Evolutionary conservation across 1,139 yeast genomes (phyloP).

Genomic region (Saccharomycopsis hybrid): DNA sequence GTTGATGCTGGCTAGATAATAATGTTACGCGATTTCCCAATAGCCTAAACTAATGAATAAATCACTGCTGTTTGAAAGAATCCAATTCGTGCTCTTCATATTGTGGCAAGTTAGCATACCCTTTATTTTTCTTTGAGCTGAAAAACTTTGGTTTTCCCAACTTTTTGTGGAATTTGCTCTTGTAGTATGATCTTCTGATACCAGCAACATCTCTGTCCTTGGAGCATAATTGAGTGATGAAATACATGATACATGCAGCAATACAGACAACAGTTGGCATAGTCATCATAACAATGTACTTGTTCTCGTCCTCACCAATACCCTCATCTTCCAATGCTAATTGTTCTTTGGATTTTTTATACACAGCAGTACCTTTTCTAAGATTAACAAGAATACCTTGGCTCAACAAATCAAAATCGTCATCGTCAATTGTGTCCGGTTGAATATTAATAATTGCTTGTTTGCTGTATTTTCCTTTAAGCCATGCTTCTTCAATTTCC

Average conservation of each 20-base stretch:
- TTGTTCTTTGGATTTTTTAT: conserved; percentile 51
- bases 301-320: conserved; percentile 55
- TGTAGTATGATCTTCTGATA: conserved; percentile 41
- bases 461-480: conserved; percentile 44
- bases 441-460: conserved; percentile 56
- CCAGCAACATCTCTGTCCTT: conserved; percentile 45
- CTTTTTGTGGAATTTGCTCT: conserved; percentile 42
- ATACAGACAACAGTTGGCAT: conserved; percentile 69
- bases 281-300: conserved; percentile 57
- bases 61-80: neutral
- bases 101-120: conserved; percentile 16
- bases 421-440: conserved; percentile 60
- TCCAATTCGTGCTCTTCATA: conserved; percentile 16
- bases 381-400: conserved; percentile 54
- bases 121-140: conserved; percentile 14
- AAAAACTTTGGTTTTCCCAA: conserved; percentile 30
- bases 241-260: conserved; percentile 54
- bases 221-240: conserved; percentile 49
- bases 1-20: no score
- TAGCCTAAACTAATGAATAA: neutral
- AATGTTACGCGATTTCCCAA: no score
- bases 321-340: conserved; percentile 50
- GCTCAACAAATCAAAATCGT: conserved; percentile 49
- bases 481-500: conserved; percentile 55
- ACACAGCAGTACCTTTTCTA: conserved; percentile 51